Evolutionary conservation across 306 rosid species (phyloP), one percentile per base, ranked within the genome.

Genomic region (Leucaena leucocephala): DNA sequence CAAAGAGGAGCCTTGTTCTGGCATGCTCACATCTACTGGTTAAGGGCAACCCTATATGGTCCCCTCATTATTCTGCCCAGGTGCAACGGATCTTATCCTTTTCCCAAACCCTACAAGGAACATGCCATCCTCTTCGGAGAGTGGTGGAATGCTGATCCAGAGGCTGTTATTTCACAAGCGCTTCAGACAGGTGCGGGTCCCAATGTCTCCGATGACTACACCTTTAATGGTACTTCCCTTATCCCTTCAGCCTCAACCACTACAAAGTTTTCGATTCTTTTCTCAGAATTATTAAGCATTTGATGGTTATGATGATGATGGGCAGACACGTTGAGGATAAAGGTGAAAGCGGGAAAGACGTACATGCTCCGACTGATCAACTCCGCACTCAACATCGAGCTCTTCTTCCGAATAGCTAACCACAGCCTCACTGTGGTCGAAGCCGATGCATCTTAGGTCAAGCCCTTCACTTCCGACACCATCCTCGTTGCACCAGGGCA

Each of bases 361-460:
- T 92, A 92, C 71, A 89, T 92, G 35, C 84, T 92, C 9, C 92
- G 97, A 4, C n/a, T 92, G 66, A 84, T 92, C 88, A 92, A 88
- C 65, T 91, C 97, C 71, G 94, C 97, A 74, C 86, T 92, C 87
- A 92, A 92, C 79, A 91, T 87, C 2, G 95, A 92, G n/a, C 86
- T 93, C 54, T 89, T 93, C 65, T 88, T 93, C 85, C 84, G 85
- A 83, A 93, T 90, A 22, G 97, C 96, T n/a, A 91, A 88, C 46
- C 97, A 91, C 81, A 78, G 76, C n/a, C n/a, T 91, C 0, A 82
- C 84, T 0, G 71, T 80, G 1, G 96, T 93, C 2, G 96, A 93
- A 85, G 92, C 92, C 0, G 97, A 93, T 43, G 97, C 96, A 1
- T 1, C 77, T 14, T 93, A 93, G 64, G 74, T 89, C 2, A 91